phyloP scores from a whole-genome alignment of 495 filamentous ascomycete species.

The Gamarada debralockiae region DNA sequence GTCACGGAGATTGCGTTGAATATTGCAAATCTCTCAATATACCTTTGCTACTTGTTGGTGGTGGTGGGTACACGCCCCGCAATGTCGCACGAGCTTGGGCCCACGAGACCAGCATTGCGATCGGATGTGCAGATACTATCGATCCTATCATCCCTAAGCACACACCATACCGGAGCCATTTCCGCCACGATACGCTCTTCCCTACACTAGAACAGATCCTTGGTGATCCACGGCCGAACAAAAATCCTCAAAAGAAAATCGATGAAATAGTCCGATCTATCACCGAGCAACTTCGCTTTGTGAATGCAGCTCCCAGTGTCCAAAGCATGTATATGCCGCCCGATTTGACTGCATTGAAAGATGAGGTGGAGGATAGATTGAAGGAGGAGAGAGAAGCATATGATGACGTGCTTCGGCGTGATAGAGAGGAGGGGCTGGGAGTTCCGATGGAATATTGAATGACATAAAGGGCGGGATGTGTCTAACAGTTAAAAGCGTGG shows the following conservation, averaged over 20 bases:
- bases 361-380: slow-evolving; percentile 75
- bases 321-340: slow-evolving; percentile 78
- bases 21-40: slow-evolving; percentile 75
- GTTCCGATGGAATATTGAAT: slow-evolving; percentile 23
- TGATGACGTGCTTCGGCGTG: slow-evolving; percentile 13
- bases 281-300: slow-evolving; percentile 80
- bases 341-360: slow-evolving; percentile 67
- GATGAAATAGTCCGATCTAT: slow-evolving; percentile 68
- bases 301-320: slow-evolving; percentile 80
- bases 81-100: slow-evolving; percentile 97
- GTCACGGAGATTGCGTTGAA: slow-evolving; percentile 86
- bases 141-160: slow-evolving; percentile 68
- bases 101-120: slow-evolving; percentile 88
- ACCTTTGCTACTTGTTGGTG: slow-evolving; percentile 86
- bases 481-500: slow-evolving; percentile 6
- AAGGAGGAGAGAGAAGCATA: slow-evolving; percentile 58
- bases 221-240: slow-evolving; percentile 60
- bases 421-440: slow-evolving; percentile 20
- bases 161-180: slow-evolving; percentile 75
- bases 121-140: slow-evolving; percentile 67
- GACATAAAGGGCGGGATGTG: background rate
- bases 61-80: slow-evolving; percentile 94
- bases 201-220: slow-evolving; percentile 68
- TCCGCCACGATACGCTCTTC: slow-evolving; percentile 78
- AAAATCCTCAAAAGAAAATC: slow-evolving; percentile 74